Evolutionary conservation across 164 flowering plant species (phyloP).

Genomic region (Akebia trifoliata): DNA sequence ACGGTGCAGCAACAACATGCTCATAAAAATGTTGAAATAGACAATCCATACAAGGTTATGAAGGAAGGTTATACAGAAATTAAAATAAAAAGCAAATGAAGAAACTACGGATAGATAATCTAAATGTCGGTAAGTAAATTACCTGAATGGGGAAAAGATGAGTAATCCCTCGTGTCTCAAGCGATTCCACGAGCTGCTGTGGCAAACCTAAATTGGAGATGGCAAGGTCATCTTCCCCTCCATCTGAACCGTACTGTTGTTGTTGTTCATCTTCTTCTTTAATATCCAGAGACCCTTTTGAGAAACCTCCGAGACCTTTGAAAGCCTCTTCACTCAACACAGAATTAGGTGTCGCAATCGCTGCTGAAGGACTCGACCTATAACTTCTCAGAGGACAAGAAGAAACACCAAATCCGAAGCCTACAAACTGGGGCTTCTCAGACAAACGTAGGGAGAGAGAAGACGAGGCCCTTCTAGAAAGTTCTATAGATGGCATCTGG

Average conservation of each 20-base stretch:
- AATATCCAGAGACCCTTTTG: constrained; percentile 13
- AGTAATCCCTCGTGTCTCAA: constrained; percentile 61
- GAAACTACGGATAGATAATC: no score
- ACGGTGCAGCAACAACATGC: no score
- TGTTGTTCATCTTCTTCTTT: constrained; percentile 11
- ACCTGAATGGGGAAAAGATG: constrained; percentile 78
- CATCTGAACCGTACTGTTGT: constrained; percentile 15
- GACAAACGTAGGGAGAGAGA: constrained; percentile 14
- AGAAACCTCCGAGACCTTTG: constrained; percentile 37
- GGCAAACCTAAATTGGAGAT: constrained; percentile 48
- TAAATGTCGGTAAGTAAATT: neutral
- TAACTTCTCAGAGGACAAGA: constrained; percentile 8
- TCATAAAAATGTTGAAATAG: no score
- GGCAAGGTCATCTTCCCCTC: constrained; percentile 36
- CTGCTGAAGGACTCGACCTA: constrained; percentile 23
- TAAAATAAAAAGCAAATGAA: no score
- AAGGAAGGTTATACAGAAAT: no score
- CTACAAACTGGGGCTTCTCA: constrained; percentile 16
- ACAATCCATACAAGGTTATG: no score
- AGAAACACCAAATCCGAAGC: constrained; percentile 6
- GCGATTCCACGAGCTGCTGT: constrained; percentile 40
- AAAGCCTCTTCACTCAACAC: constrained; percentile 66
- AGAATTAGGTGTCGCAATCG: constrained; percentile 66
- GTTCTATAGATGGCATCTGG: constrained; percentile 32
- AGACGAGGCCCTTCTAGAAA: constrained; percentile 11